Base-by-base conservation (phyloP, 768 basidiomycete species). In the Coprinopsis cinerea region DNA sequence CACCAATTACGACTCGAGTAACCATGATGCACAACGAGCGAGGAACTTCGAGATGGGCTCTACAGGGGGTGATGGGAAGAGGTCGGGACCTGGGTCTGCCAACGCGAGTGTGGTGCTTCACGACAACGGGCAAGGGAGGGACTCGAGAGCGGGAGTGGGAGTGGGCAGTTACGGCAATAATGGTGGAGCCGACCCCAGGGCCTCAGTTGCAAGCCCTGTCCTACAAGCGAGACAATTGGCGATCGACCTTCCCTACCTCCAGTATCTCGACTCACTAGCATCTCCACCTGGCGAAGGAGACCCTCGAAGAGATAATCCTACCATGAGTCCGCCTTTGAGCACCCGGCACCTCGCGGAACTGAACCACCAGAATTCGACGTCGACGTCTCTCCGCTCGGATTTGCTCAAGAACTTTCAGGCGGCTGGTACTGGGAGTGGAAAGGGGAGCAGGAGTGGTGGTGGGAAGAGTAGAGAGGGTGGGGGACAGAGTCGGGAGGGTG, bases 231-330 rank as follows among this genome's bases (percentile, higher is more conserved):
- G 44, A 4, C 44, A 45, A 18, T 27, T 45, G 7, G 44, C 44
- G 44, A 4, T 45, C 5, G 44, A 45, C 27, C 27, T 45, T 7
- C 44, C 44, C n/a, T 45, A 45, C 28, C 14, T 45, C 7, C 44
- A 45, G 44, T 45, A 45, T 18, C 28, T 45, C 27, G 44, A 45
- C 22, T 25, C 44, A 14, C 28, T 45, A 14, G 20, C 41, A 20
- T 13, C 7, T 10, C 17, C 9, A 32, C 30, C 9, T 7, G 30
- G 15, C 7, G 30, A 32, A 32, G 15, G 10, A 39, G 36, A 39
- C 36, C 30, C 7, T 15, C 30, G 30, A 7, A 32, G 30, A 15
- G 30, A 32, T 15, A 15, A 32, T 15, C 7, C 7, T 9, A 32
- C 9, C 30, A 9, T 15, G 30, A 18, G 11, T 11, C 4, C 41